Evolutionary conservation across 2,329 filamentous ascomycete species (phyloP), one percentile per base, ranked within the genome.

Genomic region (Fusarium sp.): DNA sequence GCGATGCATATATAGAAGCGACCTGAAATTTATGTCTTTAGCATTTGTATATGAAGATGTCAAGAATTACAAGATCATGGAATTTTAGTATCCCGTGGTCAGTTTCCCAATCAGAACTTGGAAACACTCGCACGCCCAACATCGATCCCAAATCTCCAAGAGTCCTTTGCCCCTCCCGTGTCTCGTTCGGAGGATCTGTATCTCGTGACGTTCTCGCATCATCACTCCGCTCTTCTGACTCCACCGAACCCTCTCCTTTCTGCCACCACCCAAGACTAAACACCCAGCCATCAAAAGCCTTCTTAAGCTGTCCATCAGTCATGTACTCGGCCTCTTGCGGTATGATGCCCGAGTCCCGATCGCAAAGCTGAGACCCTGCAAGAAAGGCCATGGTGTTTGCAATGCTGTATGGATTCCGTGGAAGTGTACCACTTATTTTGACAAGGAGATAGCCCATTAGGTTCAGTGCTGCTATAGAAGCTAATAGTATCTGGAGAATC

Each of bases 201-300:
- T 49, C 31, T 27, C 18, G 25, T 2, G 11, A 29, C 11, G 5
- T 19, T 25, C 25, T 37, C 10, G 10, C 19, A 56, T 18, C 27
- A 12, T 18, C 54, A 27, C 6, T 14, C 18, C 3, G 19, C 12
- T 14, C 56, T 29, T 49, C 42, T 10, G 46, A 29, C 9, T 18
- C 29, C n/a, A 27, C n/a, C 1, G 29, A 44, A 10, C 5, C 37
- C 3, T 4, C 31, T 15, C 9, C 21, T 14, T 29, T 45, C 16
- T 61, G 39, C 51, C 59, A 58, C 59, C 51, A 39, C 10, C 59
- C 59, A 7, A 58, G 16, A 31, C 45, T 61, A 35, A 61, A 58
- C 15, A 45, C 18, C 59, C 59, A 45, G 2, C 31, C 59, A 21
- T 61, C 39, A 10, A 61, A 44, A 19, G 21, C 33, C 3, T 46